Base-by-base conservation (phyloP, 1,139 yeast species). In the Schwanniomyces etchellsii region DNA sequence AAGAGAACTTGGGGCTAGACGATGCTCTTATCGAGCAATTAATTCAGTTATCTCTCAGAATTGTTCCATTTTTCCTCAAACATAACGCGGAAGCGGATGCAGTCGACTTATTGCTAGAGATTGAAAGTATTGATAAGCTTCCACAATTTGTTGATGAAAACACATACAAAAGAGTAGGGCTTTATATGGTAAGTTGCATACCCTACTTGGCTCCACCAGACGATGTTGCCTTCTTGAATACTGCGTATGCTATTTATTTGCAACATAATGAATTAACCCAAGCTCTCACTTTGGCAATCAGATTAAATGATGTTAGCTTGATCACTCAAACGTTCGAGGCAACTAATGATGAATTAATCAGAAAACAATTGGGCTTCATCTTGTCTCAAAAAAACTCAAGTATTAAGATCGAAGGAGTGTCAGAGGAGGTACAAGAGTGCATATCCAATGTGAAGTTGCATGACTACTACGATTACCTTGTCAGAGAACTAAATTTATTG, bases 11-110 rank as follows among this genome's bases (percentile, higher is more conserved):
- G 36, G 95, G 85, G 32, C 51, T 59, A 20, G 74, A 70, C 32
- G 79, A 74, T 24, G 57, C 35, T 3, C 45, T 50, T 30, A 50
- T 60, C 20, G 55, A 52, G 10, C 74, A 70, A 29, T 66, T 93
- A 43, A 59, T 82, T 33, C 67, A 70, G 28, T 70, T 91, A 42
- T 74, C 95, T 3, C 60, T 85, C 43, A 74, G 81, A 44, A 81
- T 93, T 47, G 91, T 85, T 21, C 96, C 96, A 17, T 84, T 81
- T 49, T 91, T 91, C 62, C 70, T 91, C 45, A 80, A 84, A 49
- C 97, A 91, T 60, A 91, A 93, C 54, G 98, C 96, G 22, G 98
- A 93, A 60, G 96, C 96, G 6, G 99, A 91, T 55, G 98, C 98
- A 1, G 95, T 91, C 18, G 99, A 91, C 60, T 66, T 91, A 45